phyloP scores from a whole-genome alignment of 306 rosid genomes.

The Canavalia ensiformis region DNA sequence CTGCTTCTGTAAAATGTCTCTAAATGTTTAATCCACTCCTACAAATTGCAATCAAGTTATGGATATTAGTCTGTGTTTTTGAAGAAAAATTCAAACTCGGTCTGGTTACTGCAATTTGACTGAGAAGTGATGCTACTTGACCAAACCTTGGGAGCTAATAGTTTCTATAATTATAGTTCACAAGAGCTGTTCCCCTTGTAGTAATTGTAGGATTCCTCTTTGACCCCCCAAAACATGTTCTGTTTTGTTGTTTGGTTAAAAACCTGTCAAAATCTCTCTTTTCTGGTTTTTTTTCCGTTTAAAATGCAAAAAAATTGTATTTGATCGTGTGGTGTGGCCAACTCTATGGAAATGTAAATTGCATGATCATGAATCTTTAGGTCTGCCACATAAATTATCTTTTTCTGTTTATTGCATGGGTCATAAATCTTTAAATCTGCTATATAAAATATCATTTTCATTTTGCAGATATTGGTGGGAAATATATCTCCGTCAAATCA shows the following conservation, averaged over 20 bases:
- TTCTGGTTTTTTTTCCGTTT: not conserved
- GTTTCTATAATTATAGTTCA: not conserved
- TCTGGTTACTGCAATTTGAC: not conserved
- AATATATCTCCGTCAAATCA: constrained; percentile 73
- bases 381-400: too few species aligned
- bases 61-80: not conserved
- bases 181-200: not conserved
- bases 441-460: constrained; percentile 32
- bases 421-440: constrained; percentile 22
- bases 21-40: too few species aligned
- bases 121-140: not conserved
- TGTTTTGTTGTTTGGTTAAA: constrained; percentile 14
- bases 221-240: constrained; percentile 8
- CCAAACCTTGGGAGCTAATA: not conserved
- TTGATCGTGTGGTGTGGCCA: not conserved
- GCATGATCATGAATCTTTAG: not conserved
- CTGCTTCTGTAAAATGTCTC: too few species aligned
- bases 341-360: not conserved
- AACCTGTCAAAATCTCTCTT: not conserved
- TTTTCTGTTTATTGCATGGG: too few species aligned
- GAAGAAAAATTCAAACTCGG: not conserved
- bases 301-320: constrained; percentile 8
- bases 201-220: not conserved
- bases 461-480: constrained; percentile 80
- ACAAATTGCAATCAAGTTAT: not conserved